Conservation (phyloP, 2,329 filamentous ascomycete genomes). For the Aspergillus spinulosporus region DNA sequence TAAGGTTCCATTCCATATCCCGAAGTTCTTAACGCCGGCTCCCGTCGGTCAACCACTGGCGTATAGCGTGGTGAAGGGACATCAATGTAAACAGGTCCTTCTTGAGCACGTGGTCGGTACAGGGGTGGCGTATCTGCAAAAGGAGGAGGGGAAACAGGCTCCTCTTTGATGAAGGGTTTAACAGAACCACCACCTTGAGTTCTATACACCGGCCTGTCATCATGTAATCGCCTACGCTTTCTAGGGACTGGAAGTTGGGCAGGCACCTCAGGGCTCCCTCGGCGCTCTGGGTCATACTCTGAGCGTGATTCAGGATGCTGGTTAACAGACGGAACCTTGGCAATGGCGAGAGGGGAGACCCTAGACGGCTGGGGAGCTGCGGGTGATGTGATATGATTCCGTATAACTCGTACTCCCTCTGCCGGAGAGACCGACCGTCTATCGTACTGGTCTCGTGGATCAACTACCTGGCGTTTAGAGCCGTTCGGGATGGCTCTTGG, state of each 20-base stretch:
- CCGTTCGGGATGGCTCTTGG: constrained; percentile 24
- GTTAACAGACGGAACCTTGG: constrained; percentile 54
- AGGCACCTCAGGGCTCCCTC: constrained; percentile 48
- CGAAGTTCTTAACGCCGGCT: constrained; percentile 30
- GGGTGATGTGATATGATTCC: constrained; percentile 71
- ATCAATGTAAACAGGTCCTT: constrained; percentile 52
- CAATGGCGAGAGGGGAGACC: constrained; percentile 58
- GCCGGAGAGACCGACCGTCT: constrained; percentile 40
- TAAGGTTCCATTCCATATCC: constrained; percentile 41
- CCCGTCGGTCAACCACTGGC: constrained; percentile 37
- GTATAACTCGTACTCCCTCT: constrained; percentile 63
- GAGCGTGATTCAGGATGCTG: constrained; percentile 55
- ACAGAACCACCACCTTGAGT: constrained; percentile 39
- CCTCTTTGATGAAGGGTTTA: constrained; percentile 61
- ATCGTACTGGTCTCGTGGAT: constrained; percentile 44
- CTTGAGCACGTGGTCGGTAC: constrained; percentile 37
- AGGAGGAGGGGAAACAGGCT: constrained; percentile 62
- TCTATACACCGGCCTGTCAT: constrained; percentile 37
- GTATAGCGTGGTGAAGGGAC: constrained; percentile 44
- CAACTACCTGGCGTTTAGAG: constrained; percentile 41
- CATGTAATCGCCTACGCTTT: constrained; percentile 53
- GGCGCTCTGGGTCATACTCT: constrained; percentile 34
- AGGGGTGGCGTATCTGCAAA: constrained; percentile 49
- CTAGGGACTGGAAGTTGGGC: constrained; percentile 47
- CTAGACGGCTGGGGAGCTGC: constrained; percentile 74